Base-by-base conservation (phyloP, 345 rosid species). In the Carallia pectinifolia region DNA sequence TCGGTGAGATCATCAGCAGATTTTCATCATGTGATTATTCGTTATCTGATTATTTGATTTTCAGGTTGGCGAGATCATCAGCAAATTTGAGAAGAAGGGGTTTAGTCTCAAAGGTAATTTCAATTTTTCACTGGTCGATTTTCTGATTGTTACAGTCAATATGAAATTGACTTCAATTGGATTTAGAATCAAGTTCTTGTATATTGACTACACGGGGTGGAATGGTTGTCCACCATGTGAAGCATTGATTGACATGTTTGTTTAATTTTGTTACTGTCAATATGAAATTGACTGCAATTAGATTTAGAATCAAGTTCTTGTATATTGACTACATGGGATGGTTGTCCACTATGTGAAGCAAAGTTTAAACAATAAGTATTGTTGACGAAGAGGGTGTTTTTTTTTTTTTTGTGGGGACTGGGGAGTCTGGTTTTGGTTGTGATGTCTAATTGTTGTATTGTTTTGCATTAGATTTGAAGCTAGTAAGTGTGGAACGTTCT, bases 61-160 rank as follows among this genome's bases (percentile, higher is more conserved):
- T 33, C 80, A 94, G 99, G 88, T 92, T 73, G 97, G 97, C 67
- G 96, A 95, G 58, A 83, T 95, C 84, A 90, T 95, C 68, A 37
- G 85, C 81, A 84, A 96, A 61, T 95, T 95, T 72, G 99, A 92
- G 88, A 90, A 90, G 89, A 95, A 95, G 76, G 99, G 99, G 1
- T 95, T 95, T 81, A 77, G 87, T 66, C 81, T 95, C 84, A 92
- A 88, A 75, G 99, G 97, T 92, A 77, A 62, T 18, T 9, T 17
- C 12, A 53, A 10, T 63, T n/a, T 68, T 48, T 2, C n/a, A 15
- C 13, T 30, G 4, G 38, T 27, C 58, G 36, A 23, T 37, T 48
- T 44, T 23, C 23, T 23, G 61, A 18, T 27, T 36, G 0, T 60
- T 2, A 16, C 17, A 13, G 16, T 44, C 6, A 58, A 53, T 44